phyloP scores from a whole-genome alignment of 164 flowering plant genomes.

The Piper longum region DNA sequence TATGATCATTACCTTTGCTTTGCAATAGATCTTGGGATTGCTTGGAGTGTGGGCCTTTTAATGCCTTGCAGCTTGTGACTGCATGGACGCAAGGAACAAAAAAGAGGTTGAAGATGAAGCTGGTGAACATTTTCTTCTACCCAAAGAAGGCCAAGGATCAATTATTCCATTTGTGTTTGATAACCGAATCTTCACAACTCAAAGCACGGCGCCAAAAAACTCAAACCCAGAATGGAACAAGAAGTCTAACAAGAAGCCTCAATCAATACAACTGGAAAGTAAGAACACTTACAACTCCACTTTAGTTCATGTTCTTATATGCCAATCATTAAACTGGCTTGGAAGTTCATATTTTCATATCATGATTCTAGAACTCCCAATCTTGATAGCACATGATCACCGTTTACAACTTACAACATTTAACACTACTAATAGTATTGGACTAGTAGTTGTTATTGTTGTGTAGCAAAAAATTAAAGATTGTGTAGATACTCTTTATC shows the following conservation, averaged over 20 bases:
- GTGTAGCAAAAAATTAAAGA: neutral
- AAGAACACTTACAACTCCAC: conserved; percentile 15
- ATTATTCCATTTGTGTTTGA: conserved; percentile 12
- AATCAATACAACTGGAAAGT: conserved; percentile 20
- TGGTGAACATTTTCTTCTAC: conserved; percentile 16
- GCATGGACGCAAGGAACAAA: conserved; percentile 7
- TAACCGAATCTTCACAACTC: conserved; percentile 12
- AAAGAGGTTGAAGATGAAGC: conserved; percentile 12
- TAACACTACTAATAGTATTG: neutral
- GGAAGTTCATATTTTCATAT: conserved; percentile 12
- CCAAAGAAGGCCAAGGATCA: conserved; percentile 15
- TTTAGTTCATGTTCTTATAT: conserved; percentile 14
- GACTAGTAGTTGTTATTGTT: neutral
- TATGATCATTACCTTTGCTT: conserved; percentile 9
- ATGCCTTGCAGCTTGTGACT: conserved; percentile 10
- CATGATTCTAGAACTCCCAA: conserved; percentile 1
- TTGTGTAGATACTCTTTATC: neutral
- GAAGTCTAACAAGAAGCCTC: conserved; percentile 19
- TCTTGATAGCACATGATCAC: neutral
- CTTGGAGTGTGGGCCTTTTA: conserved; percentile 10
- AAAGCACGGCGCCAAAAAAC: conserved; percentile 7
- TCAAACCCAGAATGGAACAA: conserved; percentile 14
- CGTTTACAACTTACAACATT: conserved; percentile 1
- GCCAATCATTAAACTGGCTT: conserved; percentile 22
- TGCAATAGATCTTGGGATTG: conserved; percentile 7